These are phyloP conservation scores for Cylindrotheca fusiformis DNA, from an alignment of 108 stramenopile species.

Conservation along the genomic window DNA sequence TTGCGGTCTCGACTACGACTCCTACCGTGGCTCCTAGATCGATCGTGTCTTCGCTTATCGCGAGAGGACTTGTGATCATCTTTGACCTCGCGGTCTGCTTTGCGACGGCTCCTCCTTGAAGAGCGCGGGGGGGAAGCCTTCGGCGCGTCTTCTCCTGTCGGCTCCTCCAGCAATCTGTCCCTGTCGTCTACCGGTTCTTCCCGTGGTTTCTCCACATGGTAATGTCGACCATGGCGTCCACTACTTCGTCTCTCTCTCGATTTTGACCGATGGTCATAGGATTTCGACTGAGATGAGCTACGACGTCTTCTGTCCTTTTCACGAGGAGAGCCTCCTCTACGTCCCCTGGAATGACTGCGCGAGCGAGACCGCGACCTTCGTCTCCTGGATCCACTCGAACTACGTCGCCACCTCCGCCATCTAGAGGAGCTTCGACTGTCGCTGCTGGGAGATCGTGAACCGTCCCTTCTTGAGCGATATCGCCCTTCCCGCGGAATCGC, in stretches of 20 bases:
- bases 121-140: conserved; percentile 1
- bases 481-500: conserved; percentile 6
- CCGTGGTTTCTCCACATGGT: not conserved
- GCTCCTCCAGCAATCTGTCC: not conserved
- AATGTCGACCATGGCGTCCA: conserved; percentile 3
- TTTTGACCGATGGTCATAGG: conserved; percentile 7
- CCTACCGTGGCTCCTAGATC: conserved; percentile 20
- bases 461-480: conserved; percentile 10
- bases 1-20: conserved; percentile 16
- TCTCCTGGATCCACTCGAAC: not conserved
- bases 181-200: not conserved
- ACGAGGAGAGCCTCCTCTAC: conserved; percentile 8
- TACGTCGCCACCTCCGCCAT: not conserved
- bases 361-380: conserved; percentile 9
- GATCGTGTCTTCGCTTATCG: conserved; percentile 6
- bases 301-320: conserved; percentile 12
- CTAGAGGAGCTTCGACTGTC: conserved; percentile 3
- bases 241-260: conserved; percentile 23
- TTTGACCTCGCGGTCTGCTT: conserved; percentile 13
- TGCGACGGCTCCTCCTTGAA: conserved; percentile 13
- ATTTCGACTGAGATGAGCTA: conserved; percentile 19
- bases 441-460: conserved; percentile 17
- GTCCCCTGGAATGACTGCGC: conserved; percentile 10
- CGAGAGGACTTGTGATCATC: not conserved
- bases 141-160: not conserved